Percentiles rank a stretch among this genome's conserved stretches.
Evolutionary conservation across 192 early-diverging fungal species (phyloP).

Genomic region (Podila epigama): DNA sequence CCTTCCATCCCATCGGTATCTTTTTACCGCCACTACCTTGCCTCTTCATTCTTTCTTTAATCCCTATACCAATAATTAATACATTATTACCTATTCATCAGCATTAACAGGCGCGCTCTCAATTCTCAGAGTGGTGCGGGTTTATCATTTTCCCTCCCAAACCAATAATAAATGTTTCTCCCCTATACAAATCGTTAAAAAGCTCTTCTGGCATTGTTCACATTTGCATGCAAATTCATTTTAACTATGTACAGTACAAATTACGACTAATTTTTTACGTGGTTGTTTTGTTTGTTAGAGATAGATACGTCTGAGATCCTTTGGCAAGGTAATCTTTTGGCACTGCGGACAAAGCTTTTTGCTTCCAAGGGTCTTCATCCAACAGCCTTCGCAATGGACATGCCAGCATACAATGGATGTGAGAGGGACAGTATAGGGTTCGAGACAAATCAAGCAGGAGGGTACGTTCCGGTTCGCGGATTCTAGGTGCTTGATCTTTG

Average conservation of each 20-base stretch:
- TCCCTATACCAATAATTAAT: background rate
- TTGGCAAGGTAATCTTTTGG: constrained; percentile 83
- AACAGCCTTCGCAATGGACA: constrained; percentile 90
- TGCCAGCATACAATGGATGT: constrained; percentile 90
- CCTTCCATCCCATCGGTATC: too few species aligned
- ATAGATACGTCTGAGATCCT: constrained; percentile 83
- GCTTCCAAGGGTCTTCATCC: constrained; percentile 83
- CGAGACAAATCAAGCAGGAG: constrained; percentile 84
- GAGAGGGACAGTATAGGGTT: constrained; percentile 73
- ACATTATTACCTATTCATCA: background rate
- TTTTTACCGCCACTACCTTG: background rate
- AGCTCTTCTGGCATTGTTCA: too few species aligned
- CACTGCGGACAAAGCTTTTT: constrained; percentile 93
- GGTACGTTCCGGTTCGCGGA: constrained; percentile 53
- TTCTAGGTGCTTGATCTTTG: constrained; percentile 73
- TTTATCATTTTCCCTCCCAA: too few species aligned
- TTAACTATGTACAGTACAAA: too few species aligned
- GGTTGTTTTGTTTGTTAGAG: constrained; percentile 54
- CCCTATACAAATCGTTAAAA: too few species aligned
- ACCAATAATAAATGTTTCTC: too few species aligned
- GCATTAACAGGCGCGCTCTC: too few species aligned
- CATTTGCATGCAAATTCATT: too few species aligned
- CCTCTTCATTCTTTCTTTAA: background rate
- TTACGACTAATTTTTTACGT: too few species aligned
- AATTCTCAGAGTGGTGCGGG: too few species aligned